Percentiles rank a stretch among this genome's conserved stretches.
Evolutionary conservation across 2,329 filamentous ascomycete genomes (phyloP).

Genomic region (Ascochyta fabae): DNA sequence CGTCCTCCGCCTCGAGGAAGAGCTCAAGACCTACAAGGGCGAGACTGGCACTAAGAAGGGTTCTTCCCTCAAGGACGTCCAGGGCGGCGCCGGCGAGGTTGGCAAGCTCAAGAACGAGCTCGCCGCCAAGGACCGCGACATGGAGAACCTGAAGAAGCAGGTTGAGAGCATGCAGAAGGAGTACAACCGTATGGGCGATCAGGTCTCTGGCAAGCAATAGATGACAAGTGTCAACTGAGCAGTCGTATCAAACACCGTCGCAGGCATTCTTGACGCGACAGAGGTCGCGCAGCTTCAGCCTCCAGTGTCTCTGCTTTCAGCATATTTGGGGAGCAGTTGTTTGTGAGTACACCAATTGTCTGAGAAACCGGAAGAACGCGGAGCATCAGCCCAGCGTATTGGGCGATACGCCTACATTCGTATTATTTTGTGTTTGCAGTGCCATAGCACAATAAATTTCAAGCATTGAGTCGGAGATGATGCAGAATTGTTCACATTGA

Average conservation of each 20-base stretch:
- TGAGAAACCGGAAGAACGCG: neutral
- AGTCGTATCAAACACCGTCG: slow-evolving; percentile 14
- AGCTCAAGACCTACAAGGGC: slow-evolving; percentile 82
- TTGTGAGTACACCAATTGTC: neutral
- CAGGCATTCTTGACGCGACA: slow-evolving; percentile 20
- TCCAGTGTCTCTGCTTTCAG: slow-evolving; percentile 14
- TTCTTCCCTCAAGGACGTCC: slow-evolving; percentile 69
- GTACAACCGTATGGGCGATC: slow-evolving; percentile 85
- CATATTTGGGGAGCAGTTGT: neutral
- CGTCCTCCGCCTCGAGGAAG: slow-evolving; percentile 88
- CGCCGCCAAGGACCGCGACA: slow-evolving; percentile 78
- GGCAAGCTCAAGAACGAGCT: slow-evolving; percentile 70
- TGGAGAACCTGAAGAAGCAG: slow-evolving; percentile 92
- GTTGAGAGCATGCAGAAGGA: slow-evolving; percentile 80
- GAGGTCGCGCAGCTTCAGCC: slow-evolving; percentile 17
- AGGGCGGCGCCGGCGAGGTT: slow-evolving; percentile 77
- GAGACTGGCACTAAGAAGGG: slow-evolving; percentile 67
- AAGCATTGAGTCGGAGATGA: slow-evolving; percentile 6
- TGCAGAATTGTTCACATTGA: neutral
- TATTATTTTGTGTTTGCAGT: slow-evolving; percentile 10
- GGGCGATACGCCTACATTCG: neutral
- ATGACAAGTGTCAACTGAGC: slow-evolving; percentile 13
- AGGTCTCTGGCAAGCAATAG: slow-evolving; percentile 69
- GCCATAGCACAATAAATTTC: slow-evolving; percentile 1
- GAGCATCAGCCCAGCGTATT: slow-evolving; percentile 1